phyloP scores from a whole-genome alignment of 148 eudicot genomes.

The Silene uniflora region DNA sequence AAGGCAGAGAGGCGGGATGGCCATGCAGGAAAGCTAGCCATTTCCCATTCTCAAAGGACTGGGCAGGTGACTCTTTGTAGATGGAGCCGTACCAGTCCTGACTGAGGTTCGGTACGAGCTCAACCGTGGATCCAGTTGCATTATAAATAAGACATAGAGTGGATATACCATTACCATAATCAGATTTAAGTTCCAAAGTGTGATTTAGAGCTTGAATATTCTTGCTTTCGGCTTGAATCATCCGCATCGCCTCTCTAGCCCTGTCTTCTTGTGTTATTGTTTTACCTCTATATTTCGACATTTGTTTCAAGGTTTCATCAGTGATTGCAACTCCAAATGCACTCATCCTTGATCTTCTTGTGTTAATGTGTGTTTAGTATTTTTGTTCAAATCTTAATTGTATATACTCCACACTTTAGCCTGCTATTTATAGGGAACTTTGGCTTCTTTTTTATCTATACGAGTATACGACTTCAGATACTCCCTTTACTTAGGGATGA shows the following conservation, averaged over 20 bases:
- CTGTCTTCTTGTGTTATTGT: constrained; percentile 12
- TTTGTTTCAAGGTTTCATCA: background rate
- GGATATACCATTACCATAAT: background rate
- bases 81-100: background rate
- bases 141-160: constrained; percentile 14
- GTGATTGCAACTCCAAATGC: background rate
- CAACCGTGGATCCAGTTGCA: constrained; percentile 1
- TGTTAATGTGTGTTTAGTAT: background rate
- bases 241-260: constrained; percentile 14
- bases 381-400: background rate
- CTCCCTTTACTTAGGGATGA: no score
- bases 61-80: no score
- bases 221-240: constrained; percentile 10
- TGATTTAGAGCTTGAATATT: constrained; percentile 1
- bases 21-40: no score
- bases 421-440: background rate
- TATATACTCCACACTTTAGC: background rate
- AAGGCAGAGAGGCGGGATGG: no score
- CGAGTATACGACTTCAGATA: no score
- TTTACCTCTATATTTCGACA: constrained; percentile 9
- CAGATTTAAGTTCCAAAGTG: background rate
- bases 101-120: background rate
- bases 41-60: no score
- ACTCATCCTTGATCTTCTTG: background rate
- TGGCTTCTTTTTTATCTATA: background rate